Base-by-base conservation (phyloP, 805 yeast genomes). In the Ogataea nonfermentans region DNA sequence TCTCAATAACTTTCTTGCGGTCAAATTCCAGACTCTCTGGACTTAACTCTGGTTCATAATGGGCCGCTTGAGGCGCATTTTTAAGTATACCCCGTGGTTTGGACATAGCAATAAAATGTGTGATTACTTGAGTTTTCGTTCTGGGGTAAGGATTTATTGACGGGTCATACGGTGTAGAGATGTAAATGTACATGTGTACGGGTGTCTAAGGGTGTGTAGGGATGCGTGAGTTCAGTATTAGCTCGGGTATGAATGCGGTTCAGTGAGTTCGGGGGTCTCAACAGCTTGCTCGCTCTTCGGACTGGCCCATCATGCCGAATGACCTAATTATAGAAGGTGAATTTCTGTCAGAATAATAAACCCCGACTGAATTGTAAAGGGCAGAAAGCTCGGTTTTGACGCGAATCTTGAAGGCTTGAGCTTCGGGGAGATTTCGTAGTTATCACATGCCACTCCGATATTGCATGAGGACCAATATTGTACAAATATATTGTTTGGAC, bases 1-100 rank as follows among this genome's bases (percentile, higher is more conserved):
- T 89, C 49, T 76, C 79, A 41, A 83, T 78, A 13, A 89, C 96
- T 55, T 82, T 77, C 50, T 81, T 74, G 45, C 97, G 48, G 41
- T 64, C 68, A 36, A 64, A 53, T 14, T 41, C 48, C 24, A 37
- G 41, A 7, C 46, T 14, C 15, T 51, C 45, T n/a, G 49, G 51
- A 1, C 44, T 38, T 6, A 46, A 44, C 29, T 53, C 62, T 2
- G 31, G 24, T 12, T 46, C 48, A 32, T 56, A 57, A 11, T 46
- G 40, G 4, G 62, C 56, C 5, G 43, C 50, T 2, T 27, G 23
- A 11, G 52, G 44, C 2, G 61, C 61, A 31, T 64, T 64, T 43
- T 63, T 61, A 24, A 64, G 47, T 13, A 64, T 64, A 5, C 67
- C 65, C 37, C 47, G 55, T 24, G 63, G 61, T 42, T 44, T 46